Evolutionary conservation across 805 yeast species (phyloP).

Genomic region (Teunomyces pallodes): DNA sequence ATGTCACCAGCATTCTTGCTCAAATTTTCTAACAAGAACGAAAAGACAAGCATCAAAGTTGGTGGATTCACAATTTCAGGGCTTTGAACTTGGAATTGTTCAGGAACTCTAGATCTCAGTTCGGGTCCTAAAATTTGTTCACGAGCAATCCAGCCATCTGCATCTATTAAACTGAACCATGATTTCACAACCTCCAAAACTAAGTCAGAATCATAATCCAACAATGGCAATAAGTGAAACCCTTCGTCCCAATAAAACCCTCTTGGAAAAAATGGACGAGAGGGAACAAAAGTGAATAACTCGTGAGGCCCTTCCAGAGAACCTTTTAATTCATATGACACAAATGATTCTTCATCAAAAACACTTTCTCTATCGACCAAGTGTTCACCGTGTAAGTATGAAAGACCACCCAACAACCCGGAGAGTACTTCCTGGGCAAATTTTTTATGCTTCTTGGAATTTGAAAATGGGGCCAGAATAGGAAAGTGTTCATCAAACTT

Average conservation of each 20-base stretch:
- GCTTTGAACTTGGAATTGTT: conserved; percentile 78
- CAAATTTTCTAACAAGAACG: conserved; percentile 46
- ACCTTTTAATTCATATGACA: conserved; percentile 51
- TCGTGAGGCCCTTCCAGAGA: conserved; percentile 72
- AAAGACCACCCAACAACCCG: conserved; percentile 84
- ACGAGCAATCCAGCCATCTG: conserved; percentile 94
- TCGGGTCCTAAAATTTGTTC: conserved; percentile 93
- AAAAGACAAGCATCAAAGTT: conserved; percentile 74
- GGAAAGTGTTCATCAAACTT: conserved; percentile 54
- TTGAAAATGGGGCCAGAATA: conserved; percentile 53
- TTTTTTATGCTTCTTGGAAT: conserved; percentile 32
- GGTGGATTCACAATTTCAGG: conserved; percentile 95
- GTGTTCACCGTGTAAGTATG: conserved; percentile 82
- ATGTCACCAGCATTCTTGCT: conserved; percentile 19
- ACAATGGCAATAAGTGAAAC: conserved; percentile 79
- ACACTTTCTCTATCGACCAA: conserved; percentile 71
- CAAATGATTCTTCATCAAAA: conserved; percentile 69
- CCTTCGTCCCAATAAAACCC: conserved; percentile 99
- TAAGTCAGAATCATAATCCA: conserved; percentile 80
- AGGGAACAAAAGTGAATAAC: conserved; percentile 81
- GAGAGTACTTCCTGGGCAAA: conserved; percentile 82
- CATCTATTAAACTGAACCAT: conserved; percentile 86
- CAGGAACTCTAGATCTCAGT: conserved; percentile 84
- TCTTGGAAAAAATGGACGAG: conserved; percentile 91
- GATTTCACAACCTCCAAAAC: conserved; percentile 77